These are phyloP conservation scores for Yamadazyma jaroonii DNA, from an alignment of 1,139 yeast genomes.

Conservation along the genomic window DNA sequence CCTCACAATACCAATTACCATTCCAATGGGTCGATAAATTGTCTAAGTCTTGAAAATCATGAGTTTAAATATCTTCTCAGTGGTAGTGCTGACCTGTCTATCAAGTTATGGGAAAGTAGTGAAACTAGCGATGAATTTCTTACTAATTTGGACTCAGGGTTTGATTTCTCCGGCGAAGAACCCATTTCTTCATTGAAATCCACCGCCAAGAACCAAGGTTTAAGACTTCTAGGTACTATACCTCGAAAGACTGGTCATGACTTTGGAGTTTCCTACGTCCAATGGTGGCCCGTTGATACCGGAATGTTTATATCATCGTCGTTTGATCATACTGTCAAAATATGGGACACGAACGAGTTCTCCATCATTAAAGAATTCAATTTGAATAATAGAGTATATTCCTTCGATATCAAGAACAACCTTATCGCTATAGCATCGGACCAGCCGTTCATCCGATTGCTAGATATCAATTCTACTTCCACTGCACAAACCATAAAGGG, in stretches of 20 bases:
- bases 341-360: slow-evolving; percentile 77
- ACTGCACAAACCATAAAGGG: slow-evolving; percentile 68
- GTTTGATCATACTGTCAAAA: slow-evolving; percentile 70
- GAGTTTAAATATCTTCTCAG: slow-evolving; percentile 55
- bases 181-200: no score
- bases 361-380: slow-evolving; percentile 65
- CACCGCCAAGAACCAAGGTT: no score
- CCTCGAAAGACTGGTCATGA: slow-evolving; percentile 58
- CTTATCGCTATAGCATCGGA: slow-evolving; percentile 71
- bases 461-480: slow-evolving; percentile 71
- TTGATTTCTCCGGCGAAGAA: no score
- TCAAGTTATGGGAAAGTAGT: slow-evolving; percentile 58
- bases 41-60: slow-evolving; percentile 58
- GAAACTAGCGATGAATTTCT: slow-evolving; percentile 16
- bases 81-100: slow-evolving; percentile 76
- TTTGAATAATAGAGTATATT: slow-evolving; percentile 48
- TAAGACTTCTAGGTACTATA: slow-evolving; percentile 35
- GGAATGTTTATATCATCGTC: slow-evolving; percentile 86
- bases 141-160: no score
- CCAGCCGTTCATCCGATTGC: slow-evolving; percentile 63
- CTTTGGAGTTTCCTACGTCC: slow-evolving; percentile 69
- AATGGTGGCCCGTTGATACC: slow-evolving; percentile 90
- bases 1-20: slow-evolving; percentile 15
- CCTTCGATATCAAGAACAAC: slow-evolving; percentile 52
- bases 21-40: slow-evolving; percentile 53